A percentile compares a stretch with the other conserved stretches of the same genome.
phyloP scores from a whole-genome alignment of 345 rosid genomes.

The Stellera chamaejasme region DNA sequence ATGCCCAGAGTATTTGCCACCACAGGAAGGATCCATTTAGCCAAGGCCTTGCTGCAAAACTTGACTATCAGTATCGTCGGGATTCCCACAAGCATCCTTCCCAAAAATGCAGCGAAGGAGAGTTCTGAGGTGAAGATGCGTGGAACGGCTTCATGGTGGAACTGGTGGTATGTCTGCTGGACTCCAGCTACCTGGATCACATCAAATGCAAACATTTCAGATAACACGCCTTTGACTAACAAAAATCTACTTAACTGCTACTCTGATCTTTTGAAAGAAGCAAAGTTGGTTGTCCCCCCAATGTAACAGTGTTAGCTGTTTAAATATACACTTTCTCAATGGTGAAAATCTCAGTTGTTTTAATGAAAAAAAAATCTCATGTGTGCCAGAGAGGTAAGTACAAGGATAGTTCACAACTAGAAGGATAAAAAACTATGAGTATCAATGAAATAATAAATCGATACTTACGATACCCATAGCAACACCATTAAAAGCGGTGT shows the following conservation, averaged over 20 bases:
- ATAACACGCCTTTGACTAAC: neutral
- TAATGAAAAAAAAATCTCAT: too few species aligned
- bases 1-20: conserved; percentile 69
- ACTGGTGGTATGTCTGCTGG: conserved; percentile 80
- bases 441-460: neutral
- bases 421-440: too few species aligned
- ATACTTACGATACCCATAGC: conserved; percentile 85
- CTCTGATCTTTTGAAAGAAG: too few species aligned
- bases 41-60: conserved; percentile 87
- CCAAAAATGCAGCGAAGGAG: conserved; percentile 28
- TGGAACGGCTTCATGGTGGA: conserved; percentile 79
- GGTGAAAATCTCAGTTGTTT: too few species aligned
- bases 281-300: too few species aligned
- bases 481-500: conserved; percentile 89
- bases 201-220: neutral
- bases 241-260: too few species aligned
- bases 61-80: conserved; percentile 82
- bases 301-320: too few species aligned
- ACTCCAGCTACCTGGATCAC: conserved; percentile 62
- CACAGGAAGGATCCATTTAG: conserved; percentile 76
- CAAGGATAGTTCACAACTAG: too few species aligned
- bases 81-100: conserved; percentile 71
- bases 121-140: conserved; percentile 51
- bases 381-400: too few species aligned
- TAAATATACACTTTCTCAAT: too few species aligned